Base-by-base conservation (phyloP, 768 basidiomycete genomes). In the Hypholoma sublateritium region DNA sequence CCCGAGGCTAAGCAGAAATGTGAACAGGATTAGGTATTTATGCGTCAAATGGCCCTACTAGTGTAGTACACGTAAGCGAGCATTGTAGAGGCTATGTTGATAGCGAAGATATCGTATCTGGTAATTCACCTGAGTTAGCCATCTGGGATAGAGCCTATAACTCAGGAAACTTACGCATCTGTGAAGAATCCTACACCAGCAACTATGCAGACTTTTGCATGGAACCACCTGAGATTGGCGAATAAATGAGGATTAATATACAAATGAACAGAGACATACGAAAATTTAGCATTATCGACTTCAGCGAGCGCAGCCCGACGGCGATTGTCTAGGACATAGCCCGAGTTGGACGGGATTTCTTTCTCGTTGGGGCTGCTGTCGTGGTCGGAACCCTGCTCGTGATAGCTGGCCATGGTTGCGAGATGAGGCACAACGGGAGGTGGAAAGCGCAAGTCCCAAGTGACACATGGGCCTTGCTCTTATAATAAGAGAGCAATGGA, bases 171-270 rank as follows among this genome's bases (percentile, higher is more conserved):
- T 32, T 32, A 32, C 28, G 87, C 85, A 74, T 91, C 93, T 46
- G 93, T 93, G 78, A 94, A 95, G 80, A 95, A 95, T 21, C 94
- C 93, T 7, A 88, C 88, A 63, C 93, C 91, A 2, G 91, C 75
- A 36, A 82, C 82, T 55, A 84, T 60, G 63, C 83, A 84, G 58
- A 87, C 80, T 70, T 92, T 93, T 53, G 87, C 85, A 65, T 95
- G 93, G 76, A 93, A 94, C 86, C 87, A 90, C 4, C 89, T 37
- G 47, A 56, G 39, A 41, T 41, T 16, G 4, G 39, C 2, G 16
- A 22, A 13, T 11, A 14, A 22, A 48, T 47, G 43, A 58, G 41
- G 35, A n/a, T 22, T 12, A n/a, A 17, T 5, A 8, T 45, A 49
- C 22, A 12, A 19, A 44, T 54, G 21, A 43, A 56, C 5, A 25